Conservation (phyloP, 2,329 filamentous ascomycete genomes). For the Colletotrichum salicis region DNA sequence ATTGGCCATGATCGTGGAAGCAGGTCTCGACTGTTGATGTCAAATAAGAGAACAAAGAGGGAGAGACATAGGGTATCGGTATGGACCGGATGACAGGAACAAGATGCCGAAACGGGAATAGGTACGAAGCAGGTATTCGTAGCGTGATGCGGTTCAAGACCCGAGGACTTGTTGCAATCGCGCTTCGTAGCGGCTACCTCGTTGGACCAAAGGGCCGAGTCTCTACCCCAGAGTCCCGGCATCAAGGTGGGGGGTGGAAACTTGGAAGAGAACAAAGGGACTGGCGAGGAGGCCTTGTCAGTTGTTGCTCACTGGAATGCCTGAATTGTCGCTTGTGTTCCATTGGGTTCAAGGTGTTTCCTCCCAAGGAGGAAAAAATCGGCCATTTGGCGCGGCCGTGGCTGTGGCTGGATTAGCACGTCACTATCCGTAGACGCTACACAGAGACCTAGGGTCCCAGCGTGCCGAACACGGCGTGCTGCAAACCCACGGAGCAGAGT, state of each 20-base stretch:
- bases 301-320: neutral
- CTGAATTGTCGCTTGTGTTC: neutral
- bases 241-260: neutral
- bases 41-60: constrained; percentile 23
- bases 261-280: constrained; percentile 26
- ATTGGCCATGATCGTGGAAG: neutral
- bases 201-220: neutral
- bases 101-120: neutral
- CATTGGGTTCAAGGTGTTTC: neutral
- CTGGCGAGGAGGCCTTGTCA: neutral
- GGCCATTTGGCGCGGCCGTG: constrained; percentile 11
- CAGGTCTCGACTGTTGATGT: constrained; percentile 7
- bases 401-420: constrained; percentile 28
- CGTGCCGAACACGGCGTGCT: constrained; percentile 1
- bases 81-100: constrained; percentile 4
- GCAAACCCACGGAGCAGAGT: neutral
- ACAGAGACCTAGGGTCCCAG: constrained; percentile 20
- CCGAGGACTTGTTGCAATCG: neutral
- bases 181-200: constrained; percentile 17
- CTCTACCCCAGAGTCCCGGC: neutral
- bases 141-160: neutral
- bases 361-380: constrained; percentile 1
- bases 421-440: constrained; percentile 9
- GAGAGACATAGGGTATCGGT: neutral
- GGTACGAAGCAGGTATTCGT: neutral